Conservation (phyloP, 441 rosid genomes). For the Croton laevigatus region DNA sequence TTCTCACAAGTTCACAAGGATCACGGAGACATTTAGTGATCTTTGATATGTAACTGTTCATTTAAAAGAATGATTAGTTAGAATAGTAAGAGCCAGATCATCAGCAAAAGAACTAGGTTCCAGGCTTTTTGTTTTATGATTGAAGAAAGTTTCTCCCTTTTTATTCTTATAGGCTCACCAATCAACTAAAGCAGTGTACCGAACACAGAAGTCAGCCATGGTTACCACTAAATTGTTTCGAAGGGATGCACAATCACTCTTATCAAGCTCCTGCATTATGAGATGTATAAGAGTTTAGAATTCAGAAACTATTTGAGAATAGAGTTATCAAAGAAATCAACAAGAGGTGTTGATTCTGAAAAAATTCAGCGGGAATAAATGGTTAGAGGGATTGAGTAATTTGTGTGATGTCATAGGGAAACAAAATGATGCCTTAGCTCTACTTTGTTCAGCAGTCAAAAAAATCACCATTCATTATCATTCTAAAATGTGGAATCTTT, state of each 20-base stretch:
- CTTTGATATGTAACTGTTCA: conserved; percentile 74
- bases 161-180: conserved; percentile 52
- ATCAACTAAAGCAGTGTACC: conserved; percentile 84
- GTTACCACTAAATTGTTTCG: conserved; percentile 87
- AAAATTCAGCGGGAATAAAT: neutral
- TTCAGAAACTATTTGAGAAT: neutral
- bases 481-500: neutral
- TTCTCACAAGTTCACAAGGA: conserved; percentile 87
- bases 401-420: neutral
- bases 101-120: neutral
- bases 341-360: neutral
- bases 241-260: conserved; percentile 81
- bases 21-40: conserved; percentile 82
- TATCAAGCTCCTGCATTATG: conserved; percentile 78
- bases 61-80: conserved; percentile 27
- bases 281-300: conserved; percentile 1
- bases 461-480: neutral
- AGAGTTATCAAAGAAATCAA: neutral
- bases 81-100: conserved; percentile 12
- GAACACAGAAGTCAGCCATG: conserved; percentile 94
- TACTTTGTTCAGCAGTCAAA: neutral
- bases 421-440: neutral
- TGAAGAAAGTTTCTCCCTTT: conserved; percentile 2
- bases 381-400: neutral
- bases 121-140: neutral